phyloP scores from a whole-genome alignment of 2,329 filamentous ascomycete species.

The Elsinoe arachidis region DNA sequence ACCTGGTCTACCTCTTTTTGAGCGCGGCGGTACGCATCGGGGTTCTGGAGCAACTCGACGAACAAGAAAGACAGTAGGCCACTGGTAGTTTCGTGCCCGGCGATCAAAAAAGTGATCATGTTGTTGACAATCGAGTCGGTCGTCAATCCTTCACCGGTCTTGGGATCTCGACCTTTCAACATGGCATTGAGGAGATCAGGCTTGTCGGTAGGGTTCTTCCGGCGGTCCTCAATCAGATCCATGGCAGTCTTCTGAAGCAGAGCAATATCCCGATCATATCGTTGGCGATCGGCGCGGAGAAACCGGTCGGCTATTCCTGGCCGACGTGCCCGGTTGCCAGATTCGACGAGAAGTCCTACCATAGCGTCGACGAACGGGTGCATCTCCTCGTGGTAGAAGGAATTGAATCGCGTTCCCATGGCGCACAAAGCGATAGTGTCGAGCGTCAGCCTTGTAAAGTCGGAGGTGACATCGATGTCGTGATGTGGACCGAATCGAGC shows the following conservation, averaged over 20 bases:
- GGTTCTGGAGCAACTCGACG: slow-evolving; percentile 57
- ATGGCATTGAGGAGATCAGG: slow-evolving; percentile 64
- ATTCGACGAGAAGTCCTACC: slow-evolving; percentile 53
- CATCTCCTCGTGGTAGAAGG: slow-evolving; percentile 58
- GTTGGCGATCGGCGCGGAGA: slow-evolving; percentile 35
- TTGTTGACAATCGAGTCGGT: slow-evolving; percentile 59
- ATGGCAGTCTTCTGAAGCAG: slow-evolving; percentile 47
- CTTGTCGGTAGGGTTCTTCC: slow-evolving; percentile 43
- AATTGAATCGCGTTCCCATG: slow-evolving; percentile 69
- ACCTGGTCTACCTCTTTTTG: slow-evolving; percentile 61
- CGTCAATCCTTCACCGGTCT: slow-evolving; percentile 56
- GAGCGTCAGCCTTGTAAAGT: slow-evolving; percentile 64
- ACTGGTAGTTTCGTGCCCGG: slow-evolving; percentile 63
- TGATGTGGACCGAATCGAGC: slow-evolving; percentile 39
- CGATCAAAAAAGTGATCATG: slow-evolving; percentile 60
- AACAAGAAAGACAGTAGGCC: slow-evolving; percentile 58
- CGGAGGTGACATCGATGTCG: slow-evolving; percentile 53
- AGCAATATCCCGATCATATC: slow-evolving; percentile 48
- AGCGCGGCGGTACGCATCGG: slow-evolving; percentile 50
- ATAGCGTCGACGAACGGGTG: slow-evolving; percentile 65
- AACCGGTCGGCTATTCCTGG: slow-evolving; percentile 36
- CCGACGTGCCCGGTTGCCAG: slow-evolving; percentile 42
- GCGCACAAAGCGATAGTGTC: slow-evolving; percentile 63
- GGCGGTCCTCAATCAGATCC: slow-evolving; percentile 53
- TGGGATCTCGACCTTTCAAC: slow-evolving; percentile 57